Percentiles rank a stretch among this genome's conserved stretches.
phyloP scores from a whole-genome alignment of 2,329 filamentous ascomycete species.

The Xenoacremonium recifei region DNA sequence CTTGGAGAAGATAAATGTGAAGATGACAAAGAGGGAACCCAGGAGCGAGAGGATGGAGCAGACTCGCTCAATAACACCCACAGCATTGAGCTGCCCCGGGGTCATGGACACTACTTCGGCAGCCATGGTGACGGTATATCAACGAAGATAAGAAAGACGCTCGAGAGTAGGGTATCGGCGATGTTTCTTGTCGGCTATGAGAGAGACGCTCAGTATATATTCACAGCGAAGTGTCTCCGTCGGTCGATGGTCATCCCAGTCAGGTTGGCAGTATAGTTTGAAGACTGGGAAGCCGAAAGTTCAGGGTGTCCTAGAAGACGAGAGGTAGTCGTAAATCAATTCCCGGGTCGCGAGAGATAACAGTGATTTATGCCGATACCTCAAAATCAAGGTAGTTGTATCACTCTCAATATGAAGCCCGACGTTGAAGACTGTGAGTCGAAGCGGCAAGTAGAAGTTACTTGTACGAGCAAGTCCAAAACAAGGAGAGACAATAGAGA shows the following conservation, averaged over 20 bases:
- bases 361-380: not conserved
- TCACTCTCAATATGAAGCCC: no score
- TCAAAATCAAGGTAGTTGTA: no score
- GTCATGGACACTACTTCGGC: conserved; percentile 10
- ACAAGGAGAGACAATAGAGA: no score
- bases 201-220: not conserved
- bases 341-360: not conserved
- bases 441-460: no score
- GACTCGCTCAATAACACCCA: conserved; percentile 64
- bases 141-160: not conserved
- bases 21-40: conserved; percentile 69
- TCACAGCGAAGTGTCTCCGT: not conserved
- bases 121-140: conserved; percentile 17
- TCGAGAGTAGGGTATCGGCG: not conserved
- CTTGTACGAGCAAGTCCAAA: no score
- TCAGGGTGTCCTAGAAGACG: no score
- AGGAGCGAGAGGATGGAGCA: conserved; percentile 70
- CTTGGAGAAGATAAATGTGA: conserved; percentile 65
- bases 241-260: not conserved
- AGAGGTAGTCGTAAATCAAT: no score
- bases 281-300: not conserved
- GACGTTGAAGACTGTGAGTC: no score
- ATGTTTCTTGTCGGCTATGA: conserved; percentile 1
- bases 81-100: conserved; percentile 45
- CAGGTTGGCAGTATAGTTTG: not conserved